A percentile compares a stretch with the other conserved stretches of the same genome.
Conservation (phyloP, 2,329 filamentous ascomycete genomes). For the Arthrobotrys entomopaga region DNA sequence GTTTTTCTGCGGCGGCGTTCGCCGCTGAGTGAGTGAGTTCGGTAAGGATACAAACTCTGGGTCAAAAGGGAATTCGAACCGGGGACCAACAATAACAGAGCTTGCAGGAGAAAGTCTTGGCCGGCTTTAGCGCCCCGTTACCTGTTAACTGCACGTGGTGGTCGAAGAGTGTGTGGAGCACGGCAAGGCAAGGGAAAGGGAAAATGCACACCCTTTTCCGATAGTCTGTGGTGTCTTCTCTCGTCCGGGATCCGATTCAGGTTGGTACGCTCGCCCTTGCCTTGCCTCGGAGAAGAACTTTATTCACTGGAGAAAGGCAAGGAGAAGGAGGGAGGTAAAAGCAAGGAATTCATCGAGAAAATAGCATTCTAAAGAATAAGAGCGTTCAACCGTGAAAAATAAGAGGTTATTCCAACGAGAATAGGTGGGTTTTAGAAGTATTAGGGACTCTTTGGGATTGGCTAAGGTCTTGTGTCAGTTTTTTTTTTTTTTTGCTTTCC, state of each 20-base stretch:
- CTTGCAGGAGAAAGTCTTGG: slow-evolving; percentile 26
- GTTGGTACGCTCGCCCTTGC: slow-evolving; percentile 38
- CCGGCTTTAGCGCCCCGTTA: slow-evolving; percentile 50
- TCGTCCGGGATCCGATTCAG: slow-evolving; percentile 42
- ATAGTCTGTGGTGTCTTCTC: slow-evolving; percentile 41
- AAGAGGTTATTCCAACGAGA: background rate
- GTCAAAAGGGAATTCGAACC: slow-evolving; percentile 12
- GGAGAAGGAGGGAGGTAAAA: background rate
- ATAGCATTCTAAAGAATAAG: background rate
- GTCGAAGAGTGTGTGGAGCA: slow-evolving; percentile 14
- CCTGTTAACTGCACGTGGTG: slow-evolving; percentile 54
- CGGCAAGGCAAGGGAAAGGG: slow-evolving; percentile 1
- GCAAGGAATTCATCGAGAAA: background rate
- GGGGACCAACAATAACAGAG: background rate
- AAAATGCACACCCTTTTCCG: slow-evolving; percentile 49
- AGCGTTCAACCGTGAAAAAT: background rate
- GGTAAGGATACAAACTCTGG: slow-evolving; percentile 15
- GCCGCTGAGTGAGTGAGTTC: slow-evolving; percentile 34
- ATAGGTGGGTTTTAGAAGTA: background rate
- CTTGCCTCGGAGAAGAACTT: slow-evolving; percentile 34
- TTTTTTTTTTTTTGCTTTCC: background rate
- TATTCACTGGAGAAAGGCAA: slow-evolving; percentile 9
- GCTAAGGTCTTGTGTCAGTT: background rate
- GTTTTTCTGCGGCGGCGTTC: slow-evolving; percentile 52
- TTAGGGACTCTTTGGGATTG: background rate